phyloP scores from a whole-genome alignment of 2,329 filamentous ascomycete genomes.

The Fusarium newnesense region DNA sequence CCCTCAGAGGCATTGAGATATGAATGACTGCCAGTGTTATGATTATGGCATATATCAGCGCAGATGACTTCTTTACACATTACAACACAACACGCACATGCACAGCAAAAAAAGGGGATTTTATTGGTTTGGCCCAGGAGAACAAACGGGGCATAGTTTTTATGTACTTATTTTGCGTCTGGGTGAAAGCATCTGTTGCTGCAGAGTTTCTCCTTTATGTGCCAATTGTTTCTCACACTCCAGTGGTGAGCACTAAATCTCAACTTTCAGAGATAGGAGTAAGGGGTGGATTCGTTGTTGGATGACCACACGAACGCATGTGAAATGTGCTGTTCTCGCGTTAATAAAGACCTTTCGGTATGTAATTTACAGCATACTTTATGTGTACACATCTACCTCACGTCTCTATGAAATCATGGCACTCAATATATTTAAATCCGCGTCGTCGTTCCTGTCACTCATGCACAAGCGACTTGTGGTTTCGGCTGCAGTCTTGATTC shows the following conservation, averaged over 20 bases:
- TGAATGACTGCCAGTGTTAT: conserved; percentile 7
- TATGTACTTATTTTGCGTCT: conserved; percentile 14
- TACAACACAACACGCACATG: conserved; percentile 18
- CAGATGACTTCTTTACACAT: conserved; percentile 6
- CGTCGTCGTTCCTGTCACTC: not conserved
- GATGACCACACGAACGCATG: conserved; percentile 2
- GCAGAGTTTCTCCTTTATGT: not conserved
- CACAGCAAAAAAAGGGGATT: conserved; percentile 20
- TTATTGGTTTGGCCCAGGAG: conserved; percentile 29
- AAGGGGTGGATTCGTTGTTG: conserved; percentile 1
- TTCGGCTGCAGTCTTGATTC: conserved; percentile 38
- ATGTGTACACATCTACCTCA: not conserved
- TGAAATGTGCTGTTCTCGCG: conserved; percentile 16
- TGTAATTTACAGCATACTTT: conserved; percentile 31
- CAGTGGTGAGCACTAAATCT: conserved; percentile 5
- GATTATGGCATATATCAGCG: conserved; percentile 9
- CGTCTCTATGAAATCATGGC: not conserved
- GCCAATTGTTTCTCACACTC: conserved; percentile 2
- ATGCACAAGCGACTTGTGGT: not conserved
- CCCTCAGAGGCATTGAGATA: not conserved
- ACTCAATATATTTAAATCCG: not conserved
- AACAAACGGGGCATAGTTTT: conserved; percentile 19
- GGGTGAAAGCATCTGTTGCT: conserved; percentile 4
- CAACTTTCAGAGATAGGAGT: conserved; percentile 10
- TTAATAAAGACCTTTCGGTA: conserved; percentile 37